These are phyloP conservation scores for Saturnispora besseyi DNA, from an alignment of 805 yeast species.

Conservation along the genomic window DNA sequence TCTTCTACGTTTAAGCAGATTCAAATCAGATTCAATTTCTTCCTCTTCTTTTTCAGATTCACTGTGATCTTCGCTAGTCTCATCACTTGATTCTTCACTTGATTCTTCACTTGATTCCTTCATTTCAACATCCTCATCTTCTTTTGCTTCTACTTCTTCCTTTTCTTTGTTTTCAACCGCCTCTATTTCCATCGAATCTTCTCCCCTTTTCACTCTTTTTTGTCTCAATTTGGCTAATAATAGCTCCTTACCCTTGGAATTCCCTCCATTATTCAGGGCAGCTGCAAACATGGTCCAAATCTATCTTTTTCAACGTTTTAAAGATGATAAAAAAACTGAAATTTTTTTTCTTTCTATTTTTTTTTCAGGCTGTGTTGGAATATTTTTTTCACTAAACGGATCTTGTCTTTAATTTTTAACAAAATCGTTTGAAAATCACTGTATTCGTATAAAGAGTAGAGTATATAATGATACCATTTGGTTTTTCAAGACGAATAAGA, in stretches of 20 bases:
- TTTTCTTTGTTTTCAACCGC: slow-evolving; percentile 3
- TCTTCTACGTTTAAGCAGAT: slow-evolving; percentile 6
- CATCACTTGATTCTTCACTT: slow-evolving; percentile 8
- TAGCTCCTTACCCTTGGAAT: not conserved
- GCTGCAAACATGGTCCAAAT: slow-evolving; percentile 5
- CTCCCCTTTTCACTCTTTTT: not conserved
- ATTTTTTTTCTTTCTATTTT: not conserved
- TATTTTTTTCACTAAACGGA: not conserved
- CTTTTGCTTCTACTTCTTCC: not conserved
- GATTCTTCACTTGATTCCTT: not conserved
- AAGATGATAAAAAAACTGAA: not conserved
- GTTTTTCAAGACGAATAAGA: not conserved
- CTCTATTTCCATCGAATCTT: slow-evolving; percentile 4
- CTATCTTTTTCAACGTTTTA: no score
- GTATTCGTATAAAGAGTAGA: not conserved
- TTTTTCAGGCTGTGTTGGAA: slow-evolving; percentile 3
- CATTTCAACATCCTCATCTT: slow-evolving; percentile 1
- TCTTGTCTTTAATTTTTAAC: not conserved
- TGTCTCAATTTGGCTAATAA: slow-evolving; percentile 1
- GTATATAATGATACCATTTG: not conserved
- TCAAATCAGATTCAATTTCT: slow-evolving; percentile 11
- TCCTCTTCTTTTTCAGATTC: slow-evolving; percentile 8
- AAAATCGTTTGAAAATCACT: not conserved
- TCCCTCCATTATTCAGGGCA: not conserved
- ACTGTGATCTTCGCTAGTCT: slow-evolving; percentile 14